Conservation (phyloP, 1,284 basidiomycete genomes). For the Pseudozyma sp. region DNA sequence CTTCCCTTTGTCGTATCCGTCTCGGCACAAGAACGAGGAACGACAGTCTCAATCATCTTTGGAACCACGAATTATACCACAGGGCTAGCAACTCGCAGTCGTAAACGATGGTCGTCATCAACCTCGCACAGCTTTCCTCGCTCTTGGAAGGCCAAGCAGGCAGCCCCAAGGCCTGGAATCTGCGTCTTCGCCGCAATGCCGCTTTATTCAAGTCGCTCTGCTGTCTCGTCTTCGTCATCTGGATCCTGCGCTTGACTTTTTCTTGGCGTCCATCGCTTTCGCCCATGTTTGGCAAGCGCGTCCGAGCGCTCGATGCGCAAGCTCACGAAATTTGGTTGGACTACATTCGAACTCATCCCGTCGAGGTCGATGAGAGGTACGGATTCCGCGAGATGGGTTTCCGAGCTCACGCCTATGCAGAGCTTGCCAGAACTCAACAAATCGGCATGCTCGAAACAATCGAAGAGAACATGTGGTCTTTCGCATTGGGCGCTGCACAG, state of each 20-base stretch:
- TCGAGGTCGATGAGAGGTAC: conserved; percentile 42
- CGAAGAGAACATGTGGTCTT: conserved; percentile 35
- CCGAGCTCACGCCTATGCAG: conserved; percentile 39
- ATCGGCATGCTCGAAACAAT: conserved; percentile 30
- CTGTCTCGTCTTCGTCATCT: conserved; percentile 12
- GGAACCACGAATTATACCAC: too few species aligned
- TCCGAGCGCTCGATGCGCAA: conserved; percentile 30
- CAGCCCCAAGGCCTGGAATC: not conserved
- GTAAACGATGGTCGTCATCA: conserved; percentile 2
- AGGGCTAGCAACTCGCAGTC: not conserved
- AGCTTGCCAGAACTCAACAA: conserved; percentile 28
- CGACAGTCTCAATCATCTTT: too few species aligned
- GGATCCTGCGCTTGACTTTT: conserved; percentile 20
- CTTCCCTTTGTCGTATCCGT: too few species aligned
- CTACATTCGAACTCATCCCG: conserved; percentile 38
- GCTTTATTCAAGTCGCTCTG: conserved; percentile 25
- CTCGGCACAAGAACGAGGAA: too few species aligned
- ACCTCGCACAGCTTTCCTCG: not conserved
- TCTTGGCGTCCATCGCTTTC: conserved; percentile 32
- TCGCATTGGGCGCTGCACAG: conserved; percentile 27
- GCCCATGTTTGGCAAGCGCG: conserved; percentile 26
- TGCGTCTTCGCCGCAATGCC: conserved; percentile 7
- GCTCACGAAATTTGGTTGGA: conserved; percentile 43
- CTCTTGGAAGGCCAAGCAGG: not conserved
- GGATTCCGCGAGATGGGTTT: conserved; percentile 49